phyloP scores from a whole-genome alignment of 2,329 filamentous ascomycete species.

The Whalleya microplaca region DNA sequence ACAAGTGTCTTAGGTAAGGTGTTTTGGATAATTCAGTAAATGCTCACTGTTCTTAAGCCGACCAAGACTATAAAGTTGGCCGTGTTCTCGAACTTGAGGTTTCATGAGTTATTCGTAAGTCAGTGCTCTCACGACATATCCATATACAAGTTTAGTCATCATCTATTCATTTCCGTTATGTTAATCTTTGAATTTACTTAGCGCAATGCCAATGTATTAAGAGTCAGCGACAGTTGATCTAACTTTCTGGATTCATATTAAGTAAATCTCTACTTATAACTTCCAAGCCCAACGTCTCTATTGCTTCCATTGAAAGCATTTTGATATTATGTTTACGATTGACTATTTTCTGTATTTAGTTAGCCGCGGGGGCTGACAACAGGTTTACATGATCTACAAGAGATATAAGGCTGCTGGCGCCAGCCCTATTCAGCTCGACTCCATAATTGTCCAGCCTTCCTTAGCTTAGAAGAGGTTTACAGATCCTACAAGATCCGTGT shows the following conservation, averaged over 20 bases:
- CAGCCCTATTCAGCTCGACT: constrained; percentile 8
- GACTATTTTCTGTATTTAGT: too few relatives aligned
- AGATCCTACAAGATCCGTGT: background rate
- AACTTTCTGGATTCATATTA: background rate
- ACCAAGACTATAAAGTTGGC: background rate
- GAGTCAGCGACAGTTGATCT: background rate
- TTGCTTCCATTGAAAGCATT: too few relatives aligned
- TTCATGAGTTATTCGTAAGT: background rate
- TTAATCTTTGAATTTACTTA: background rate
- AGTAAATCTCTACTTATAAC: background rate
- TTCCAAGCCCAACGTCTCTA: background rate
- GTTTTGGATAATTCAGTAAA: background rate
- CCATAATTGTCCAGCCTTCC: constrained; percentile 3
- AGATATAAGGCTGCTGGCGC: constrained; percentile 15
- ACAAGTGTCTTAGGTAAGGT: background rate
- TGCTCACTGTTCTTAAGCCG: background rate
- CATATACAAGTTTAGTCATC: background rate
- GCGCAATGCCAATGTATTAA: background rate
- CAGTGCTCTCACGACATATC: too few relatives aligned
- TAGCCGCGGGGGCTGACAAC: constrained; percentile 11
- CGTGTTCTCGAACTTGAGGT: background rate
- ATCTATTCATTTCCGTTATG: background rate
- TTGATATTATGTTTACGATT: too few relatives aligned
- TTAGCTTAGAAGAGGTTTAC: constrained; percentile 5
- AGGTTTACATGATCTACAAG: background rate